Percentiles rank a stretch among this genome's conserved stretches.
Conservation (phyloP, 495 filamentous ascomycete species). For the Friedmanniomyces simplex region DNA sequence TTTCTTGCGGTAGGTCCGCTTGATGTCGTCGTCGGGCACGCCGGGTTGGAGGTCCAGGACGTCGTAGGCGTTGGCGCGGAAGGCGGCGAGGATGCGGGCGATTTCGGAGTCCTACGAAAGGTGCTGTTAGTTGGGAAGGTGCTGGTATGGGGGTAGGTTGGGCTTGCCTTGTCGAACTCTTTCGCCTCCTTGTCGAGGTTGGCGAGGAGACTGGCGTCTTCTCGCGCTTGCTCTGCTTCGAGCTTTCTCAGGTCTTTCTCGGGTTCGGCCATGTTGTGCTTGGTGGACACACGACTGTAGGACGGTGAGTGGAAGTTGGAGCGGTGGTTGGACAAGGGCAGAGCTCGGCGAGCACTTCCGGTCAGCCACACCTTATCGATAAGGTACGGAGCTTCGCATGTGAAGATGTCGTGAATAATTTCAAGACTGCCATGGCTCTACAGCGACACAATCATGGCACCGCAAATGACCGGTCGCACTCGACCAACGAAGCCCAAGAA, state of each 20-base stretch:
- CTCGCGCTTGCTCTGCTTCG: constrained; percentile 34
- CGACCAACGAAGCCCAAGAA: constrained; percentile 33
- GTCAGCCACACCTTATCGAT: constrained; percentile 2
- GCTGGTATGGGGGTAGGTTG: constrained; percentile 5
- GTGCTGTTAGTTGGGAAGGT: background rate
- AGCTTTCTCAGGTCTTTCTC: constrained; percentile 23
- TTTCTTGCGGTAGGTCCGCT: constrained; percentile 83
- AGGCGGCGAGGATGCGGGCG: constrained; percentile 83
- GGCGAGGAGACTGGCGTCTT: constrained; percentile 73
- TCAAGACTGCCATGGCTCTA: background rate
- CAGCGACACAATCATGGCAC: constrained; percentile 10
- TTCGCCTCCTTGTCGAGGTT: constrained; percentile 76
- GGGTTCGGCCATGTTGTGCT: constrained; percentile 15
- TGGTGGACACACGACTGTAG: too few species aligned
- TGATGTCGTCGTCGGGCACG: constrained; percentile 93
- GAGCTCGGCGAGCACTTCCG: background rate
- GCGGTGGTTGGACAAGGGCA: background rate
- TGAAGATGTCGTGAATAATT: background rate
- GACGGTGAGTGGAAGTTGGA: background rate
- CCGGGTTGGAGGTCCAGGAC: constrained; percentile 94
- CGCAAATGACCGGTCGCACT: constrained; percentile 24
- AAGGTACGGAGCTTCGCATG: constrained; percentile 3
- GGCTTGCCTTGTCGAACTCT: constrained; percentile 64
- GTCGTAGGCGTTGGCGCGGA: constrained; percentile 84
- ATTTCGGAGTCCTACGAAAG: constrained; percentile 78